Percentiles rank a stretch among this genome's conserved stretches.
phyloP scores from a whole-genome alignment of 345 rosid species.

The Excoecaria cochinchinensis region DNA sequence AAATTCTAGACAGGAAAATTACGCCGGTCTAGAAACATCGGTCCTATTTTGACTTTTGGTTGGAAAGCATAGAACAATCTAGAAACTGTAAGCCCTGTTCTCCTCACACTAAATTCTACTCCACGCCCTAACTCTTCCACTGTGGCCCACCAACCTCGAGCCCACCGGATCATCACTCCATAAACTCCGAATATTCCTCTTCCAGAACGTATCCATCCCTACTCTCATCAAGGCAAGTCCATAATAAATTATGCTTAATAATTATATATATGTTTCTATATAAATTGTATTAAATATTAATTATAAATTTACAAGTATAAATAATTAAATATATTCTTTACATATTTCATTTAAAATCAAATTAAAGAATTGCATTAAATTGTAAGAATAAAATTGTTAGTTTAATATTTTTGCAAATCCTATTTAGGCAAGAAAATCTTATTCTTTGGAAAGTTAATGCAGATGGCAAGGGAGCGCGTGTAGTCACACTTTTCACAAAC shows the following conservation, averaged over 20 bases:
- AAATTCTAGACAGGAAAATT: background rate
- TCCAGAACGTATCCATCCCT: background rate
- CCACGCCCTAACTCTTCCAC: background rate
- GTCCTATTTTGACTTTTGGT: background rate
- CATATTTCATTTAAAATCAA: too few species aligned
- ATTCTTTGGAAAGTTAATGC: too few species aligned
- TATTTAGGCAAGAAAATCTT: too few species aligned
- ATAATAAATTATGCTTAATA: too few species aligned
- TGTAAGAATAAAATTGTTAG: too few species aligned
- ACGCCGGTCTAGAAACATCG: background rate
- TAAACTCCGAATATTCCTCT: constrained; percentile 7
- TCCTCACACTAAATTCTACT: background rate
- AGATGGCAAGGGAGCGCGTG: constrained; percentile 5
- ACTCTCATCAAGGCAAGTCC: background rate
- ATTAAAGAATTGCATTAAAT: too few species aligned
- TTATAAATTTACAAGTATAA: too few species aligned
- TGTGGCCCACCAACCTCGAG: background rate
- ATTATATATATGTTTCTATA: too few species aligned
- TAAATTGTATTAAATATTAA: too few species aligned
- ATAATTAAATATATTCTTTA: too few species aligned
- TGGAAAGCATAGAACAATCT: background rate
- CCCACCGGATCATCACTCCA: background rate
- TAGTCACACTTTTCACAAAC: background rate
- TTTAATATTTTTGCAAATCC: too few species aligned
- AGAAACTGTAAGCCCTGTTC: background rate